A percentile compares a stretch with the other conserved stretches of the same genome.
These are phyloP conservation scores for Nannizzia gypsea DNA, from an alignment of 2,329 filamentous ascomycete genomes.

Conservation along the genomic window DNA sequence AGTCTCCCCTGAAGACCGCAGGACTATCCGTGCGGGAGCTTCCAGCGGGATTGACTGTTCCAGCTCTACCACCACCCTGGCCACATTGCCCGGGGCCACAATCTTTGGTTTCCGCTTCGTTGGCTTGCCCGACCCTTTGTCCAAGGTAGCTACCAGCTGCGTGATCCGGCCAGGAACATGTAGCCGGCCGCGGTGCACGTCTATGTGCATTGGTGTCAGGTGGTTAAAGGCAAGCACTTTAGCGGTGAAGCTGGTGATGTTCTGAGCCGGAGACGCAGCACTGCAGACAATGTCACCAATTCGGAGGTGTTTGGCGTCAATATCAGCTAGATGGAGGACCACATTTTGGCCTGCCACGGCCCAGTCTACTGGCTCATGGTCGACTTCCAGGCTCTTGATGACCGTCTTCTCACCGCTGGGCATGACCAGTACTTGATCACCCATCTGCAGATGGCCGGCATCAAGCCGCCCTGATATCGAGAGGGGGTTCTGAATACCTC, in stretches of 20 bases:
- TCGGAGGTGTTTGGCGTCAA: conserved; percentile 71
- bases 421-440: conserved; percentile 66
- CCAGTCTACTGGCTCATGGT: conserved; percentile 66
- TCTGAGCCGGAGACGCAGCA: conserved; percentile 53
- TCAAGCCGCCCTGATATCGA: conserved; percentile 81
- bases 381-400: conserved; percentile 70
- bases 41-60: conserved; percentile 67
- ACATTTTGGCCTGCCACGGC: conserved; percentile 85
- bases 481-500: conserved; percentile 65
- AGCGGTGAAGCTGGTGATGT: conserved; percentile 61
- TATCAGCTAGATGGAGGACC: conserved; percentile 68
- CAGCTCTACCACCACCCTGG: conserved; percentile 64
- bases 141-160: conserved; percentile 59
- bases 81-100: conserved; percentile 66
- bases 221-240: conserved; percentile 86
- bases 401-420: conserved; percentile 70
- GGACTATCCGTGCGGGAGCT: conserved; percentile 63
- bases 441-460: conserved; percentile 68
- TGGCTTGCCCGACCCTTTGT: conserved; percentile 65
- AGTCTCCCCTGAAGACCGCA: conserved; percentile 70
- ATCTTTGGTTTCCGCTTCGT: conserved; percentile 76
- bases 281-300: conserved; percentile 80
- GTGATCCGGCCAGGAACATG: conserved; percentile 65
- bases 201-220: conserved; percentile 75
- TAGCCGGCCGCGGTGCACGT: conserved; percentile 75